A percentile compares a stretch with the other conserved stretches of the same genome.
These are phyloP conservation scores for Dipodascus geniculatus DNA, from an alignment of 805 yeast species.

Conservation along the genomic window DNA sequence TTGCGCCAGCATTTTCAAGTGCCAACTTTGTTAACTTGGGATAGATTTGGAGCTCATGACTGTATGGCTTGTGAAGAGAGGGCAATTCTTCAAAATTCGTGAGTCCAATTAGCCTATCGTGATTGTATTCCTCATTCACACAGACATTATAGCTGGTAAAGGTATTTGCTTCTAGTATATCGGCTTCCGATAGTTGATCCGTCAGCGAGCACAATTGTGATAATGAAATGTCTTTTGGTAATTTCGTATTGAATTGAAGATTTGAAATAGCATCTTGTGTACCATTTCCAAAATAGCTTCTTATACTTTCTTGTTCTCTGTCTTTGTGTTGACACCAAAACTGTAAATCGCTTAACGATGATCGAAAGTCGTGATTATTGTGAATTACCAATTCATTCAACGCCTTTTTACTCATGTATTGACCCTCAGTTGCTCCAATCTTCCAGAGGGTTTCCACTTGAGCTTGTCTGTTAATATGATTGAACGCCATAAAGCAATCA, in stretches of 20 bases:
- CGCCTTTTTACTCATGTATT: constrained; percentile 13
- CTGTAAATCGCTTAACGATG: constrained; percentile 20
- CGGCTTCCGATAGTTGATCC: constrained; percentile 6
- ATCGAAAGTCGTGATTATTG: constrained; percentile 20
- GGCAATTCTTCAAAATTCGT: background rate
- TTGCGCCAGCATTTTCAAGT: constrained; percentile 5
- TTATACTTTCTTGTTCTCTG: background rate
- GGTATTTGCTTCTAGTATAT: constrained; percentile 1
- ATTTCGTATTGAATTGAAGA: background rate
- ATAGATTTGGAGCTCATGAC: constrained; percentile 1
- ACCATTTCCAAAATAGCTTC: constrained; percentile 1
- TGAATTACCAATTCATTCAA: constrained; percentile 14
- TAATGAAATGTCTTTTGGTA: background rate
- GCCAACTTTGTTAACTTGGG: background rate
- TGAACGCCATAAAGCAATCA: constrained; percentile 28
- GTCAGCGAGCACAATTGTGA: background rate
- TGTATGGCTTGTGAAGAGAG: background rate
- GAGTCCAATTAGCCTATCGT: constrained; percentile 4
- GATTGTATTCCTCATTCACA: background rate
- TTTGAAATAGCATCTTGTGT: constrained; percentile 13
- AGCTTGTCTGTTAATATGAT: constrained; percentile 8
- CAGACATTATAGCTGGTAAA: background rate
- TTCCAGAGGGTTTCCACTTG: constrained; percentile 20
- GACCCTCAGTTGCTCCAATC: constrained; percentile 28
- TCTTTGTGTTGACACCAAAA: constrained; percentile 24